Conservation (phyloP, 495 filamentous ascomycete genomes). For the Xylaria telfairii region DNA sequence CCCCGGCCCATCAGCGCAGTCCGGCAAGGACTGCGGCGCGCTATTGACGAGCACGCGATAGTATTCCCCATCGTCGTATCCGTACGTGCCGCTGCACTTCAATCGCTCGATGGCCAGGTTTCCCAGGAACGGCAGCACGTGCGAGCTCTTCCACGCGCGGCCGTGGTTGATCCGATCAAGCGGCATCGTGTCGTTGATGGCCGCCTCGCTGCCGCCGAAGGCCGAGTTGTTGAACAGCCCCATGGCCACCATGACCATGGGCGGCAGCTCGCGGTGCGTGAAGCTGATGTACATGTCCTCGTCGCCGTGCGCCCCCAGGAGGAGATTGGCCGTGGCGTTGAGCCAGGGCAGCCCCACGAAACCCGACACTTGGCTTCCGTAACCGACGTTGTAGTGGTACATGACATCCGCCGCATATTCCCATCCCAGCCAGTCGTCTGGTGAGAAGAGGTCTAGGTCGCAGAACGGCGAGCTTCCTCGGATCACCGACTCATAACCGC, state of each 20-base stretch:
- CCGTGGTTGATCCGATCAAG: slow-evolving; percentile 52
- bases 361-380: slow-evolving; percentile 49
- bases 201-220: slow-evolving; percentile 44
- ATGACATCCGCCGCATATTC: slow-evolving; percentile 55
- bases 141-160: slow-evolving; percentile 53
- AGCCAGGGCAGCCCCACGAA: slow-evolving; percentile 56
- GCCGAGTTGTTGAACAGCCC: slow-evolving; percentile 59
- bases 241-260: slow-evolving; percentile 54
- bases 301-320: slow-evolving; percentile 37
- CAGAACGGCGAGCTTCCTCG: slow-evolving; percentile 55
- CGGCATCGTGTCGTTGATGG: slow-evolving; percentile 57
- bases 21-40: slow-evolving; percentile 43
- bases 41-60: slow-evolving; percentile 46
- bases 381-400: slow-evolving; percentile 58
- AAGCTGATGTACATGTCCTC: slow-evolving; percentile 57
- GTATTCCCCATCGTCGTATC: slow-evolving; percentile 45
- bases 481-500: slow-evolving; percentile 58
- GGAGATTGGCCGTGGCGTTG: slow-evolving; percentile 47
- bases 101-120: slow-evolving; percentile 53
- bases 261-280: slow-evolving; percentile 57
- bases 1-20: slow-evolving; percentile 44
- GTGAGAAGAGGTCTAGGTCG: slow-evolving; percentile 49
- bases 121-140: slow-evolving; percentile 51
- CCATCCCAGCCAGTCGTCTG: slow-evolving; percentile 56
- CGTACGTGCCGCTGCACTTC: slow-evolving; percentile 44